Percentiles rank a stretch among this genome's conserved stretches.
Evolutionary conservation across 2,329 filamentous ascomycete species (phyloP).

Genomic region (Apiospora malaysiana): DNA sequence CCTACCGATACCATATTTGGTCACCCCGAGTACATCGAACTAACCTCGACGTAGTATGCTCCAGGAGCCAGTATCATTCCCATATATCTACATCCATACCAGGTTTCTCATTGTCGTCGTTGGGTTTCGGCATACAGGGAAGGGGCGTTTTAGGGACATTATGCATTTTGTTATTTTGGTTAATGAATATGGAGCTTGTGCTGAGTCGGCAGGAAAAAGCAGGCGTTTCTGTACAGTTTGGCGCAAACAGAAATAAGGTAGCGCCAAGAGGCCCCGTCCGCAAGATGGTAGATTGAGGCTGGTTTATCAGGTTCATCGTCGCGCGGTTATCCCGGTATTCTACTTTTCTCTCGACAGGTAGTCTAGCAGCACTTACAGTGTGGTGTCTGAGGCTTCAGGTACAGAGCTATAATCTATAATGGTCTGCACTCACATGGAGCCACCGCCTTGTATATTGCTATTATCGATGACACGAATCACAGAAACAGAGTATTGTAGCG

Average conservation of each 20-base stretch:
- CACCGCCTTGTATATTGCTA: not conserved
- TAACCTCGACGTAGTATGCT: not conserved
- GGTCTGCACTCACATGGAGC: not conserved
- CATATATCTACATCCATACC: not conserved
- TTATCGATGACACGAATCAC: not conserved
- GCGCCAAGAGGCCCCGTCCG: not conserved
- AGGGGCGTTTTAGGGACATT: slow-evolving; percentile 6
- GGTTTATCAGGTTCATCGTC: not conserved
- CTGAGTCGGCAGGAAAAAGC: not conserved
- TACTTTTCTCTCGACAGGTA: not conserved
- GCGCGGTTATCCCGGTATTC: not conserved
- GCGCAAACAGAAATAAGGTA: not conserved
- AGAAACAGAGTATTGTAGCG: not conserved
- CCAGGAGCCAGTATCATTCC: not conserved
- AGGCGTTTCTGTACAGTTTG: slow-evolving; percentile 12
- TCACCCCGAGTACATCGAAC: not conserved
- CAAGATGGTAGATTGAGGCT: not conserved
- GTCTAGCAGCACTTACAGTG: not conserved
- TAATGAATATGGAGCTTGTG: not conserved
- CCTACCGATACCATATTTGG: too few species aligned
- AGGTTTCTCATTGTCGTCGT: not conserved
- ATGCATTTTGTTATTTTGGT: slow-evolving; percentile 10
- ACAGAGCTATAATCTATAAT: slow-evolving; percentile 8
- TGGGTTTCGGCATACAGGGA: slow-evolving; percentile 1
- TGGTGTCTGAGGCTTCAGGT: not conserved